phyloP scores from a whole-genome alignment of 306 rosid genomes.

The Ziziphus jujuba region DNA sequence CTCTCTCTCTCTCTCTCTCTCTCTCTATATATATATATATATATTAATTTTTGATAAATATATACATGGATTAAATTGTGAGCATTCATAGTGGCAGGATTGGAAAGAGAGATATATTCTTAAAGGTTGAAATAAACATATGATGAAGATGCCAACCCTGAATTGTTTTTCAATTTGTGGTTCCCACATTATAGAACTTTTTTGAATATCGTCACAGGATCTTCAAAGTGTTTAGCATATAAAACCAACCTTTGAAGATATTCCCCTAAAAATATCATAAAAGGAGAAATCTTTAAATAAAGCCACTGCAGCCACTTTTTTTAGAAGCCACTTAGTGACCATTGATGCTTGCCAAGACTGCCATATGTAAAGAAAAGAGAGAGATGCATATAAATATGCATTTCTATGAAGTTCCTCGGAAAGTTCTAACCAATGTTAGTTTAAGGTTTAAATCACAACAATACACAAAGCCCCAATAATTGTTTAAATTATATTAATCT shows the following conservation, averaged over 20 bases:
- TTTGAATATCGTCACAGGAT: conserved; percentile 44
- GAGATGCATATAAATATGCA: neutral
- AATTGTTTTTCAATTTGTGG: conserved; percentile 3
- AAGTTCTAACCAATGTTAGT: conserved; percentile 5
- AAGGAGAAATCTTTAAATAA: no score
- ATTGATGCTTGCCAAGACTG: conserved; percentile 31
- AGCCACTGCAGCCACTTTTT: no score
- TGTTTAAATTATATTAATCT: no score
- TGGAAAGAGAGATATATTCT: conserved; percentile 19
- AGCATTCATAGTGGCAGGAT: neutral
- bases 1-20: no score
- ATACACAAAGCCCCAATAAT: no score
- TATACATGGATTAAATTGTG: no score
- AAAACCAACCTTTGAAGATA: conserved; percentile 33
- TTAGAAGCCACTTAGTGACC: conserved; percentile 15
- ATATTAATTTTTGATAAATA: no score
- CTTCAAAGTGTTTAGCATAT: conserved; percentile 52
- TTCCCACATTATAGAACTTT: conserved; percentile 39
- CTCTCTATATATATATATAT: no score
- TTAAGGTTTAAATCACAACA: no score
- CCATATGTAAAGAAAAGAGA: neutral
- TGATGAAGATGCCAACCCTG: conserved; percentile 27
- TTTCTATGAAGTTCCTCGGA: conserved; percentile 11
- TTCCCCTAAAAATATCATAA: neutral
- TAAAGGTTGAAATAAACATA: conserved; percentile 8